Base-by-base conservation (phyloP, 176 grass and related monocot genomes). In the Dactylis glomerata region DNA sequence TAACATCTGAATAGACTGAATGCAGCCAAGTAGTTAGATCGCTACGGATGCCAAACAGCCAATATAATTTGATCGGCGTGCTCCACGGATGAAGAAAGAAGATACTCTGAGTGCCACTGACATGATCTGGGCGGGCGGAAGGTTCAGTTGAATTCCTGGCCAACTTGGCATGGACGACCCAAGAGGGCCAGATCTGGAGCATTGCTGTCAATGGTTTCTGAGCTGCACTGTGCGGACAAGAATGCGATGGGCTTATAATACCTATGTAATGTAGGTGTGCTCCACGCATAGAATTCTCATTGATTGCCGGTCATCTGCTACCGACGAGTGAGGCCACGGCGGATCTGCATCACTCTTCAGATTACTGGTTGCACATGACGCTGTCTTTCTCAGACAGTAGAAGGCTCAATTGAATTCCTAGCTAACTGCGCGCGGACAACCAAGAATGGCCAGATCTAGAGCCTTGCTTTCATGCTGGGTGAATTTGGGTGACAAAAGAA, bases 1-100 rank as follows among this genome's bases (percentile, higher is more conserved):
- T 63, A 79, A 56, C 23, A 64, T 14, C 26, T 46, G 76, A 17
- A 65, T 75, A 68, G 68, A 85, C 26, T 46, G 76, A 17, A 65
- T 75, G 76, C 76, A 85, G 5, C 27, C 20, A 73, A 73, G 24
- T 27, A 20, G 14, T 30, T 27, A 40, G 49, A 5, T 75, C 22
- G 79, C 46, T 57, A 24, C 37, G 10, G 27, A 61, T 40, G 76
- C 56, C 27, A 27, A 44, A 26, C 38, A 49, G 49, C 27, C 66
- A 15, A n/a, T 66, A 47, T 12, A 66, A 79, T 13, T 16, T 20
- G 8, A 33, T 62, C 65, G 41, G 74, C 81, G 20, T 62, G 26
- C 12, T 31, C 24, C 32, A 64, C 41, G 55, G 32, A 26, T 63
- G 75, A 65, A 72, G 66, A 79, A 73, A 26, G 52, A 56, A n/a